These are phyloP conservation scores for Verticillium nonalfalfae DNA, from an alignment of 2,329 filamentous ascomycete genomes.

Conservation along the genomic window DNA sequence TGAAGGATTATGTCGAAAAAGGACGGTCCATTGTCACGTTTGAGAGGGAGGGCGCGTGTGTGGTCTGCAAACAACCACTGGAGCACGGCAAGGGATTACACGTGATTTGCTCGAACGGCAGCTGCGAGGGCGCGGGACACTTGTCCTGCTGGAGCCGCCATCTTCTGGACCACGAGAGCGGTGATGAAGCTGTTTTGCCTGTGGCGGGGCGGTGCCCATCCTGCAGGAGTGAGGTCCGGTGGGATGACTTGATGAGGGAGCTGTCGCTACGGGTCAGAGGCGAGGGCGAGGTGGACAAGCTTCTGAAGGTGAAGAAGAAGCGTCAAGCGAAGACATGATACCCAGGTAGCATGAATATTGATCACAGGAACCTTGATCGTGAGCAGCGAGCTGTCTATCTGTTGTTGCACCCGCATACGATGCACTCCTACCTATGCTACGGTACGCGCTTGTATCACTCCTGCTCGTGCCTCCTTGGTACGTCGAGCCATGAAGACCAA, in stretches of 20 bases:
- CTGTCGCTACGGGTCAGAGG: slow-evolving; percentile 68
- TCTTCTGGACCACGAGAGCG: slow-evolving; percentile 31
- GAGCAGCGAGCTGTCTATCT: too few relatives aligned
- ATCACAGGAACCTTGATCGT: background rate
- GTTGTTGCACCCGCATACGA: background rate
- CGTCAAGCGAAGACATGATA: slow-evolving; percentile 14
- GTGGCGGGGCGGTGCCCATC: slow-evolving; percentile 62
- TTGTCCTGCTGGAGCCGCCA: slow-evolving; percentile 53
- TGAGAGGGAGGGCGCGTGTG: slow-evolving; percentile 48
- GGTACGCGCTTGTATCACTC: background rate
- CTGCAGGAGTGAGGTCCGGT: slow-evolving; percentile 58
- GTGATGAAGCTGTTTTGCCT: slow-evolving; percentile 52
- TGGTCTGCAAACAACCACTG: slow-evolving; percentile 43
- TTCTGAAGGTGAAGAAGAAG: slow-evolving; percentile 50
- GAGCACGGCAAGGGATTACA: slow-evolving; percentile 44
- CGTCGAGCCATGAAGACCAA: background rate
- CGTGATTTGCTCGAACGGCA: slow-evolving; percentile 46
- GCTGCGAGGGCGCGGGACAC: slow-evolving; percentile 53
- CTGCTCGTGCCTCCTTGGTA: background rate
- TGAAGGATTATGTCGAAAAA: slow-evolving; percentile 50
- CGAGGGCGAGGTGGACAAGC: slow-evolving; percentile 59
- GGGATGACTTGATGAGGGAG: slow-evolving; percentile 78
- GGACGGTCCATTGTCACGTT: slow-evolving; percentile 46
- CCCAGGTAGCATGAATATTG: background rate
- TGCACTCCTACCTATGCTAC: background rate